These are phyloP conservation scores for Lunasporangiospora selenospora DNA, from an alignment of 192 early-diverging fungal genomes.

Conservation along the genomic window DNA sequence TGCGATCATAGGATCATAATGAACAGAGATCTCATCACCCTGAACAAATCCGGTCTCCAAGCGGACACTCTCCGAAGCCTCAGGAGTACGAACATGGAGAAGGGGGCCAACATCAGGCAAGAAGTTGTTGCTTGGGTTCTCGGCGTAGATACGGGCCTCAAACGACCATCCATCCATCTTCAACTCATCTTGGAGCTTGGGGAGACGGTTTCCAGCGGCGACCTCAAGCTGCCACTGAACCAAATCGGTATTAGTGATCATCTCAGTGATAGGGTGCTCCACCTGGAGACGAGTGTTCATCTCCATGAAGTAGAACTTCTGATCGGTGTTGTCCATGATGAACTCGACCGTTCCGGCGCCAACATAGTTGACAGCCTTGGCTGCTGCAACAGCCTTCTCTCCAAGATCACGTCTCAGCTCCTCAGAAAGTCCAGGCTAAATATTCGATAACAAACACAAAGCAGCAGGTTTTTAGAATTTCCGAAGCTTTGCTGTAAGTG, in stretches of 20 bases:
- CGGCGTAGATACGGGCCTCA: slow-evolving; percentile 97
- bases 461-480: too few relatives aligned
- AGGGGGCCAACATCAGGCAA: slow-evolving; percentile 94
- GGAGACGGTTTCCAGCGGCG: slow-evolving; percentile 89
- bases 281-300: slow-evolving; percentile 97
- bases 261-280: slow-evolving; percentile 97
- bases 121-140: slow-evolving; percentile 89
- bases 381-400: slow-evolving; percentile 90
- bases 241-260: slow-evolving; percentile 92
- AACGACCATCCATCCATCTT: slow-evolving; percentile 88
- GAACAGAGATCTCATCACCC: slow-evolving; percentile 91
- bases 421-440: slow-evolving; percentile 69
- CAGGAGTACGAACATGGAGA: slow-evolving; percentile 76
- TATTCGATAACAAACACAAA: too few relatives aligned
- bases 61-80: slow-evolving; percentile 67
- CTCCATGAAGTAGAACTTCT: slow-evolving; percentile 97
- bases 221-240: slow-evolving; percentile 97
- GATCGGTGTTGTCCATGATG: slow-evolving; percentile 87
- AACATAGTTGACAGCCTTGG: slow-evolving; percentile 92
- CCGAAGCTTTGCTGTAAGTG: too few relatives aligned
- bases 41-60: slow-evolving; percentile 93
- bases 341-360: slow-evolving; percentile 98
- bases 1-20: slow-evolving; percentile 97
- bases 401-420: slow-evolving; percentile 79
- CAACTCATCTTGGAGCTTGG: slow-evolving; percentile 73